phyloP scores from a whole-genome alignment of 1,284 basidiomycete genomes.

The Inonotus hispidus region DNA sequence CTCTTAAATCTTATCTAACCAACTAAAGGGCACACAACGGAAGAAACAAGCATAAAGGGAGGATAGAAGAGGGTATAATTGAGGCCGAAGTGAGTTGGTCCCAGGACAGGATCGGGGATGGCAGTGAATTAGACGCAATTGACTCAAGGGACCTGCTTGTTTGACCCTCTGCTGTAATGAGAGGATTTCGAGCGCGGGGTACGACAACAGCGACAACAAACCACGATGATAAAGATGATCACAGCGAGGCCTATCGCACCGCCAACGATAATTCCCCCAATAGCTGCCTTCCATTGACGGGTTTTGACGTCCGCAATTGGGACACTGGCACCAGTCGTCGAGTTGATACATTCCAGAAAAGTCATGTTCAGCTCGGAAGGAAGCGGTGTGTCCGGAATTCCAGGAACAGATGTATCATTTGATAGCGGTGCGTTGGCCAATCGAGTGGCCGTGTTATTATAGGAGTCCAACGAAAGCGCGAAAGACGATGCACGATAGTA shows the following conservation, averaged over 20 bases:
- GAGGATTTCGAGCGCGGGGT: background rate
- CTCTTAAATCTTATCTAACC: too few species aligned
- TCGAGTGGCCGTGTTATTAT: constrained; percentile 25
- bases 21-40: too few species aligned
- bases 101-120: too few species aligned
- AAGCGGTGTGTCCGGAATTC: constrained; percentile 19
- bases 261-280: background rate
- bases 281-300: background rate
- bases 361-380: constrained; percentile 18
- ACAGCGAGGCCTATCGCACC: background rate
- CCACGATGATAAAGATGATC: background rate
- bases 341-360: constrained; percentile 22
- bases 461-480: constrained; percentile 23
- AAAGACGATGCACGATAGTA: constrained; percentile 28
- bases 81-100: too few species aligned
- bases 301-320: constrained; percentile 19
- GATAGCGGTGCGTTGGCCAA: constrained; percentile 16
- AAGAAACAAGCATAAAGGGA: too few species aligned
- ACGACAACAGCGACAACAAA: background rate
- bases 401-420: constrained; percentile 12
- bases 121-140: too few species aligned
- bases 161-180: background rate
- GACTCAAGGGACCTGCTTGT: too few species aligned
- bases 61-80: too few species aligned
- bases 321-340: constrained; percentile 19